A percentile compares a stretch with the other conserved stretches of the same genome.
These are phyloP conservation scores for Paramecium biaurelia DNA, from an alignment of 73 alveolate genomes.

Conservation along the genomic window DNA sequence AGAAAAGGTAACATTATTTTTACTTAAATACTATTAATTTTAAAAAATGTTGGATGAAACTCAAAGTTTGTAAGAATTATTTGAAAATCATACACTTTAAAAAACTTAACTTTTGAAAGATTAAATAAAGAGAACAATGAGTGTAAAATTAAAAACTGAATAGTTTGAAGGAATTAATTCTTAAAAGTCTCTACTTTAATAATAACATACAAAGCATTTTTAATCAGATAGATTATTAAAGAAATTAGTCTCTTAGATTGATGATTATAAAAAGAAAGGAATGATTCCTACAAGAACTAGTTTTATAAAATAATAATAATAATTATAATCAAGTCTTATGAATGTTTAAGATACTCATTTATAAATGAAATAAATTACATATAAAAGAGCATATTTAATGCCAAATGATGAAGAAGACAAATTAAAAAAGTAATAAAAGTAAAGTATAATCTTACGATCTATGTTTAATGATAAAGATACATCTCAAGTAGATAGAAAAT, in stretches of 20 bases:
- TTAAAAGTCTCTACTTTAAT: neutral
- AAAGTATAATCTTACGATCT: neutral
- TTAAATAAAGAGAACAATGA: neutral
- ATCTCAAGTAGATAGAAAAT: neutral
- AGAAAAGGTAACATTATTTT: neutral
- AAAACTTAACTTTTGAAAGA: neutral
- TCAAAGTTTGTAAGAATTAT: neutral
- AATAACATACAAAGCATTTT: neutral
- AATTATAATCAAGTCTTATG: neutral
- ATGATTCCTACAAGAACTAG: neutral
- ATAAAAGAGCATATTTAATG: constrained; percentile 23
- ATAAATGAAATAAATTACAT: neutral
- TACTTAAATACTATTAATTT: neutral
- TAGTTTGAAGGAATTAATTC: neutral
- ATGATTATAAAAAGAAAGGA: constrained; percentile 23
- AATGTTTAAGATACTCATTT: neutral
- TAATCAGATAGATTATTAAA: neutral
- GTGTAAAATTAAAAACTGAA: neutral
- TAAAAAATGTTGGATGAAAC: neutral
- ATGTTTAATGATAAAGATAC: constrained; percentile 4
- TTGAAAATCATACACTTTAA: neutral
- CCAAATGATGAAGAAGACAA: neutral
- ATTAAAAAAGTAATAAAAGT: neutral
- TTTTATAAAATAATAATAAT: neutral
- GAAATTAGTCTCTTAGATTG: neutral